Evolutionary conservation across 352 stramenopile species (phyloP).

Genomic region (Halophytophthora batemanensis): DNA sequence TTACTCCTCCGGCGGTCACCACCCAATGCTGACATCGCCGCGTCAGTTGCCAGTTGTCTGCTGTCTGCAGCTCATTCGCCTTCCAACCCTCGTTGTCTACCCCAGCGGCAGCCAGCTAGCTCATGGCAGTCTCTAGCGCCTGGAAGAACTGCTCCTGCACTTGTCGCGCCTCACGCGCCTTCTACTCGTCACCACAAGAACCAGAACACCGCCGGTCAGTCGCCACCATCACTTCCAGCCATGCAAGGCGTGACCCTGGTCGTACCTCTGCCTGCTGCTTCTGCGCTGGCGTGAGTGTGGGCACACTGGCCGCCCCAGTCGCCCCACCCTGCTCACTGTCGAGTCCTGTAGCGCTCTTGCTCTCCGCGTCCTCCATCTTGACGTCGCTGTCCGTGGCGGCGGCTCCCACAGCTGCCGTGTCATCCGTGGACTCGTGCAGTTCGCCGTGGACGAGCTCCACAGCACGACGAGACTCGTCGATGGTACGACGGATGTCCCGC

Average conservation of each 20-base stretch:
- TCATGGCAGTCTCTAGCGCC: constrained; percentile 47
- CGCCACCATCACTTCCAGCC: not conserved
- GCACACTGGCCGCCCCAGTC: constrained; percentile 7
- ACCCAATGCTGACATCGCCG: not conserved
- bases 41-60: not conserved
- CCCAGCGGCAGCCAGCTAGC: too few species aligned
- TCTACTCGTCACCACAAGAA: constrained; percentile 25
- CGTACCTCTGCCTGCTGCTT: constrained; percentile 40
- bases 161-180: constrained; percentile 39
- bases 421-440: constrained; percentile 52
- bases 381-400: constrained; percentile 28
- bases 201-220: constrained; percentile 7
- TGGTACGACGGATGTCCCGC: constrained; percentile 71
- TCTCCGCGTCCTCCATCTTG: constrained; percentile 51
- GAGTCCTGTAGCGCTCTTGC: constrained; percentile 6
- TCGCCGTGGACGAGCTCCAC: constrained; percentile 63
- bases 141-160: constrained; percentile 70
- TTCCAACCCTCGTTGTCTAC: too few species aligned
- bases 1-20: constrained; percentile 18
- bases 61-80: constrained; percentile 1
- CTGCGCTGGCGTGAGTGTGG: constrained; percentile 20
- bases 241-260: not conserved
- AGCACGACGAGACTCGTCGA: constrained; percentile 57
- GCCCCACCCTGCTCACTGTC: constrained; percentile 9
- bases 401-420: constrained; percentile 21